Percentiles rank a stretch among this genome's conserved stretches.
phyloP scores from a whole-genome alignment of 2,329 filamentous ascomycete species.

The Tympanopsis confertula region DNA sequence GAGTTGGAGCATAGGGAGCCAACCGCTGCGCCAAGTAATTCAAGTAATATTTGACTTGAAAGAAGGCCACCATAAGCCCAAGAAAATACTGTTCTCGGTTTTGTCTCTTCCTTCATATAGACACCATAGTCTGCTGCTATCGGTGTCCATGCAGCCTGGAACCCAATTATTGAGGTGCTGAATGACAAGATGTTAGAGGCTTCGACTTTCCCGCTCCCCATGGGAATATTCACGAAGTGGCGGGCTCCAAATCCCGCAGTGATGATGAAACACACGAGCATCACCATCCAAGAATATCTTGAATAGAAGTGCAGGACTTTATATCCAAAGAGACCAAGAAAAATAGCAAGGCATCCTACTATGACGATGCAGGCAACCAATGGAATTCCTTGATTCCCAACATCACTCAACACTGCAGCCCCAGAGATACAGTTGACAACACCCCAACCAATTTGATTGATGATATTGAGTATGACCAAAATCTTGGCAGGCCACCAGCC shows the following conservation, averaged over 20 bases:
- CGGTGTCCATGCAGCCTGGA: constrained; percentile 10
- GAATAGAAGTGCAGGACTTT: constrained; percentile 8
- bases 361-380: constrained; percentile 10
- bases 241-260: constrained; percentile 8
- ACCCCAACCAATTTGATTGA: constrained; percentile 10
- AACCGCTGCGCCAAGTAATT: constrained; percentile 7
- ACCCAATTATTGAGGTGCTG: constrained; percentile 11
- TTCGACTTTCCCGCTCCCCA: constrained; percentile 2
- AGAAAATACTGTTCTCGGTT: background rate
- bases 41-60: constrained; percentile 5
- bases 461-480: constrained; percentile 7
- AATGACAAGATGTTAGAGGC: constrained; percentile 9
- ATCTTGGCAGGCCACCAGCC: constrained; percentile 10
- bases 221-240: constrained; percentile 3
- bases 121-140: constrained; percentile 6
- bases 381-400: constrained; percentile 9
- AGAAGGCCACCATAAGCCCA: constrained; percentile 4
- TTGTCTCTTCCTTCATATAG: constrained; percentile 3
- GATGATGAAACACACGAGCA: constrained; percentile 7
- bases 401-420: constrained; percentile 10
- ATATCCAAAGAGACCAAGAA: constrained; percentile 11
- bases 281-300: constrained; percentile 8
- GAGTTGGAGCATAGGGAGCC: constrained; percentile 5
- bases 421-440: constrained; percentile 9
- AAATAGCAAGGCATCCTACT: constrained; percentile 7